Conservation (phyloP, 768 basidiomycete genomes). For the Suillus decipiens region DNA sequence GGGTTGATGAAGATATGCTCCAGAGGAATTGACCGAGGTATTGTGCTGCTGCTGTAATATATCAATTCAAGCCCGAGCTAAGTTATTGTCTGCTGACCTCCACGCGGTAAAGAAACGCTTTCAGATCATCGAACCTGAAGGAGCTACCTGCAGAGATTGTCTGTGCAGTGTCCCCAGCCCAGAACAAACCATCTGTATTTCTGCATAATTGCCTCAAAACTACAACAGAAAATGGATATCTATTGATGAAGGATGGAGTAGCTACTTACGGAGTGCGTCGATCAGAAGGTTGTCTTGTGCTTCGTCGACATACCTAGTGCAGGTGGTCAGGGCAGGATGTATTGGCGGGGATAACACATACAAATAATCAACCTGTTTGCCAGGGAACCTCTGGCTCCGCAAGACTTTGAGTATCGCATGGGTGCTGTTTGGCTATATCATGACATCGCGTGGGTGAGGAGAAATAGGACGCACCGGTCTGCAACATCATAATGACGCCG, state of each 20-base stretch:
- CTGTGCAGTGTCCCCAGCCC: slow-evolving; percentile 82
- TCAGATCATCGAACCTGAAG: slow-evolving; percentile 71
- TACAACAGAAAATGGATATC: slow-evolving; percentile 22
- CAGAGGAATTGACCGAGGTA: slow-evolving; percentile 9
- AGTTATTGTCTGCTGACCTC: slow-evolving; percentile 45
- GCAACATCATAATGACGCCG: slow-evolving; percentile 54
- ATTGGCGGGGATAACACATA: no score
- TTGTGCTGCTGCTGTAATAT: slow-evolving; percentile 22
- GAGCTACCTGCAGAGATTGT: slow-evolving; percentile 73
- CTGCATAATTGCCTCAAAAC: slow-evolving; percentile 63
- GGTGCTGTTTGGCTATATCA: no score
- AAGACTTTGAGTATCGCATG: slow-evolving; percentile 46
- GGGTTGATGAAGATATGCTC: slow-evolving; percentile 27
- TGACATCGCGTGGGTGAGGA: background rate
- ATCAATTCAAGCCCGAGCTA: background rate
- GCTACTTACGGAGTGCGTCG: slow-evolving; percentile 53
- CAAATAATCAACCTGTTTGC: no score
- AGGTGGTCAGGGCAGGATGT: no score
- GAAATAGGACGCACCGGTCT: slow-evolving; percentile 47
- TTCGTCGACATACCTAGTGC: slow-evolving; percentile 63
- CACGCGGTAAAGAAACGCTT: slow-evolving; percentile 60
- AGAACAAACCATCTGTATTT: slow-evolving; percentile 69
- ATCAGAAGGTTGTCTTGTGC: slow-evolving; percentile 72
- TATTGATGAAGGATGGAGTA: background rate
- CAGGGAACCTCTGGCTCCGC: background rate